phyloP scores from a whole-genome alignment of 345 rosid genomes.

The Heritiera littoralis region DNA sequence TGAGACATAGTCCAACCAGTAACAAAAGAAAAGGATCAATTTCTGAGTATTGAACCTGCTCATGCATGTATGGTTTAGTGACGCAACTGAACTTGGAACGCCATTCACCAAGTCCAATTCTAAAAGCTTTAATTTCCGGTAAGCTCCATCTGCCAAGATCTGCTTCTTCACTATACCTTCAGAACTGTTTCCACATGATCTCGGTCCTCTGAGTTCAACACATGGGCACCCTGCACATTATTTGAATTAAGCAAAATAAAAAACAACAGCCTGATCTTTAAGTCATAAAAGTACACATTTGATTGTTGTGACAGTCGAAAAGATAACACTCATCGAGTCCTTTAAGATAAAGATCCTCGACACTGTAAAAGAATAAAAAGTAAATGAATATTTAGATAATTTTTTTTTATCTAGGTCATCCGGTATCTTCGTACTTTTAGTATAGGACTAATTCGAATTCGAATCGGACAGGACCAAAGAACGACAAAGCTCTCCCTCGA shows the following conservation, averaged over 20 bases:
- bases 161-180: slow-evolving; percentile 62
- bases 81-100: slow-evolving; percentile 63
- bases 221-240: slow-evolving; percentile 39
- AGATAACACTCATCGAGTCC: too few relatives aligned
- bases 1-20: not conserved
- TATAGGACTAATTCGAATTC: too few relatives aligned
- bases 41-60: slow-evolving; percentile 50
- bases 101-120: slow-evolving; percentile 62
- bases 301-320: too few relatives aligned
- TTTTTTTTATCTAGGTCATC: too few relatives aligned
- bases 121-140: slow-evolving; percentile 58
- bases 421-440: too few relatives aligned
- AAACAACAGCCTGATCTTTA: too few relatives aligned
- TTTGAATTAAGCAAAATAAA: not conserved
- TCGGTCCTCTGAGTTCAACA: slow-evolving; percentile 43
- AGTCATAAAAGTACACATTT: too few relatives aligned
- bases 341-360: too few relatives aligned
- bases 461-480: too few relatives aligned
- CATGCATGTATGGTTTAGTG: slow-evolving; percentile 65
- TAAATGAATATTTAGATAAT: not conserved
- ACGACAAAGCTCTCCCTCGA: too few relatives aligned
- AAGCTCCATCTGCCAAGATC: slow-evolving; percentile 76
- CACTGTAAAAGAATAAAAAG: too few relatives aligned
- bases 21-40: not conserved
- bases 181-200: slow-evolving; percentile 53